Percentiles rank a stretch among this genome's conserved stretches.
These are phyloP conservation scores for Cardamine chenopodiifolia DNA, from an alignment of 345 rosid genomes.

Conservation along the genomic window DNA sequence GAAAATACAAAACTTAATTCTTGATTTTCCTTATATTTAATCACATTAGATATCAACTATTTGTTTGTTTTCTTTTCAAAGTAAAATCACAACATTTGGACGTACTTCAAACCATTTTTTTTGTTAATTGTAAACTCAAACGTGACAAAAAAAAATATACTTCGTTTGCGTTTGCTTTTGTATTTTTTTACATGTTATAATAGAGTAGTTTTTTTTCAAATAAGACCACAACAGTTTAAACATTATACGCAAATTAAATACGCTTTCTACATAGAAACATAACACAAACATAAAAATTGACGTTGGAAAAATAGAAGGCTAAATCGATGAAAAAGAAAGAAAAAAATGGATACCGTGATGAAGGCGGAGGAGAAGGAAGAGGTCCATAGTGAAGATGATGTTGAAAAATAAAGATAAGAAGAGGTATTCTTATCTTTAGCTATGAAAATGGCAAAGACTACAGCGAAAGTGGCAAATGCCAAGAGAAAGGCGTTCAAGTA, in stretches of 20 bases:
- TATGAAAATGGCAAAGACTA: conserved; percentile 36
- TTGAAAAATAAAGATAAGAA: conserved; percentile 38
- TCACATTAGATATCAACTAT: background rate
- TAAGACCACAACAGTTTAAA: background rate
- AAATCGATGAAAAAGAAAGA: background rate
- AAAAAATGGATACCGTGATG: conserved; percentile 20
- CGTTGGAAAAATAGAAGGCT: background rate
- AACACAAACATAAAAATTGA: background rate
- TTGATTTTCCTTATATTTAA: background rate
- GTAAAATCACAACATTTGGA: background rate
- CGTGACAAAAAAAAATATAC: background rate
- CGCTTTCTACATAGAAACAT: background rate
- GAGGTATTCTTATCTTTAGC: conserved; percentile 28
- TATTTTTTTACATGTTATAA: background rate
- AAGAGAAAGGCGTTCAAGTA: conserved; percentile 42
- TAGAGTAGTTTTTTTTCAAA: background rate
- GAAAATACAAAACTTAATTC: background rate
- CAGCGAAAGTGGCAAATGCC: conserved; percentile 37
- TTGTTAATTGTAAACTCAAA: background rate
- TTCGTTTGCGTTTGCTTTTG: background rate
- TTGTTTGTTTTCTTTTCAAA: background rate
- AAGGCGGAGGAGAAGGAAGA: conserved; percentile 35
- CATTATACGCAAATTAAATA: background rate
- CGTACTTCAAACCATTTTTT: background rate
- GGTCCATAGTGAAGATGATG: conserved; percentile 41